phyloP scores from a whole-genome alignment of 305 asterid genomes.

The Salvia sclarea region DNA sequence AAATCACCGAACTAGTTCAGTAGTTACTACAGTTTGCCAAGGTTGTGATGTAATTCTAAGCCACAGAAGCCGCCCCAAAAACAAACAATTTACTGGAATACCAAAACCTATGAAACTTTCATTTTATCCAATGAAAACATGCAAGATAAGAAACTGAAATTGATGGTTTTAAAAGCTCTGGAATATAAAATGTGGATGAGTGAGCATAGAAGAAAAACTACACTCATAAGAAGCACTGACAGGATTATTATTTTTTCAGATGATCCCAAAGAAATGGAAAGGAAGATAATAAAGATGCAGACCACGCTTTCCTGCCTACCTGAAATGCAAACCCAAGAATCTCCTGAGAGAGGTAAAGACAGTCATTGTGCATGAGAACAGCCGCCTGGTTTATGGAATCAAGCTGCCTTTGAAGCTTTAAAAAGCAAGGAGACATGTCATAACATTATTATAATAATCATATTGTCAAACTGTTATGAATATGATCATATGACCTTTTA shows the following conservation, averaged over 20 bases:
- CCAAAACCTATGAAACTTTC: too few relatives aligned
- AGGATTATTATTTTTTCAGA: not conserved
- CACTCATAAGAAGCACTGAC: too few relatives aligned
- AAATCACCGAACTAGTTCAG: slow-evolving; percentile 2
- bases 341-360: slow-evolving; percentile 88
- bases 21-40: not conserved
- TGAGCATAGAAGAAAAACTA: too few relatives aligned
- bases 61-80: too few relatives aligned
- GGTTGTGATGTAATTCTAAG: not conserved
- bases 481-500: slow-evolving; percentile 13
- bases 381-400: slow-evolving; percentile 90
- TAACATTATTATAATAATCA: slow-evolving; percentile 14
- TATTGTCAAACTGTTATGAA: not conserved
- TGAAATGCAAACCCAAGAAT: slow-evolving; percentile 93
- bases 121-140: too few relatives aligned
- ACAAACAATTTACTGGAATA: too few relatives aligned
- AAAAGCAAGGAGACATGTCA: slow-evolving; percentile 40
- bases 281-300: slow-evolving; percentile 15
- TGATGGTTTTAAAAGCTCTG: too few relatives aligned
- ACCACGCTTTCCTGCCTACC: slow-evolving; percentile 46
- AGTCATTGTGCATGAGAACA: slow-evolving; percentile 88
- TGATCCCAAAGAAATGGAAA: not conserved
- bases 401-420: slow-evolving; percentile 87
- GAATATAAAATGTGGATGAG: too few relatives aligned
- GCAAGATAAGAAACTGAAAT: too few relatives aligned